These are phyloP conservation scores for Penicillium verhagenii DNA, from an alignment of 495 filamentous ascomycete species.

Conservation along the genomic window DNA sequence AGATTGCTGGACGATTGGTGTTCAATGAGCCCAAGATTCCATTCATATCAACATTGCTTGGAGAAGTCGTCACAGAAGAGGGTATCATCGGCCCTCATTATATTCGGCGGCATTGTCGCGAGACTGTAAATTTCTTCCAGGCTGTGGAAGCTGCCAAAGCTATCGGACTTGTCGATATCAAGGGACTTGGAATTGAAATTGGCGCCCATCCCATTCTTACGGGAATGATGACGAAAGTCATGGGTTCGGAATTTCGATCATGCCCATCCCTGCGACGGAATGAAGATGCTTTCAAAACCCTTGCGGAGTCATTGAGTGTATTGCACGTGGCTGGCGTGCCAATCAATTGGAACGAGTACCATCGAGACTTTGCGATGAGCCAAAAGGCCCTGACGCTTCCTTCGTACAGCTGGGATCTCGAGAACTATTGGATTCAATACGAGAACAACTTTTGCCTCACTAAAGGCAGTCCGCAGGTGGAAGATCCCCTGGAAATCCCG, in stretches of 20 bases:
- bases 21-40: slow-evolving; percentile 32
- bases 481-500: slow-evolving; percentile 1
- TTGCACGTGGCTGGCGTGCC: no score
- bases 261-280: slow-evolving; percentile 42
- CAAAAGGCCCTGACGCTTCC: slow-evolving; percentile 59
- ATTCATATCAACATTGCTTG: slow-evolving; percentile 28
- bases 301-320: slow-evolving; percentile 58
- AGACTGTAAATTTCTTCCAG: slow-evolving; percentile 27
- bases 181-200: slow-evolving; percentile 38
- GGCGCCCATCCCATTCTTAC: slow-evolving; percentile 39
- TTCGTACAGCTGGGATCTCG: slow-evolving; percentile 50
- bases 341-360: slow-evolving; percentile 66
- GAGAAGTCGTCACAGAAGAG: slow-evolving; percentile 9
- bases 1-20: slow-evolving; percentile 25
- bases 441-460: neutral
- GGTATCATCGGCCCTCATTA: slow-evolving; percentile 24
- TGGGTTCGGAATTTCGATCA: slow-evolving; percentile 22
- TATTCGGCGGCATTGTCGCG: slow-evolving; percentile 22
- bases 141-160: no score
- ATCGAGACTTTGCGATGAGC: slow-evolving; percentile 53
- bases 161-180: no score
- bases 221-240: slow-evolving; percentile 19
- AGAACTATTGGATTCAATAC: slow-evolving; percentile 39
- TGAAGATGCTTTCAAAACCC: slow-evolving; percentile 52
- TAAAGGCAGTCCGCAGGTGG: slow-evolving; percentile 27